Conservation (phyloP, 805 yeast species). For the Candida namnaoensis region DNA sequence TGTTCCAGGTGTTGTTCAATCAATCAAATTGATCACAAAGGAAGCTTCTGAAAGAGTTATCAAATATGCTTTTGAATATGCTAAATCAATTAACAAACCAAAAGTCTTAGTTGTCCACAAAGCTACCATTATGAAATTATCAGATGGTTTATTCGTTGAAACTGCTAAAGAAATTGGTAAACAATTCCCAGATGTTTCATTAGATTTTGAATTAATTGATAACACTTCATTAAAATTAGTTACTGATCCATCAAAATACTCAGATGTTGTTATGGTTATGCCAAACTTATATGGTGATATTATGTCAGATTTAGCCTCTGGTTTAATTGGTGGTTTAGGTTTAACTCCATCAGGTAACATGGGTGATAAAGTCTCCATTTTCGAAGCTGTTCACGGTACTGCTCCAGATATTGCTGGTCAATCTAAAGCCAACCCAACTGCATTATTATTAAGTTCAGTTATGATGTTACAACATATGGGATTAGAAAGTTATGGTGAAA, state of each 20-base stretch:
- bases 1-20: constrained; percentile 97
- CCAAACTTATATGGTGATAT: constrained; percentile 99
- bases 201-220: constrained; percentile 85
- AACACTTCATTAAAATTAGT: constrained; percentile 91
- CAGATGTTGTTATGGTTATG: constrained; percentile 88
- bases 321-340: constrained; percentile 98
- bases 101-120: constrained; percentile 94
- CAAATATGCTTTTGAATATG: constrained; percentile 95
- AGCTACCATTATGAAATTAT: constrained; percentile 96
- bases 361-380: constrained; percentile 96
- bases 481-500: constrained; percentile 70
- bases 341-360: constrained; percentile 98
- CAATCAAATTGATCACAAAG: constrained; percentile 93
- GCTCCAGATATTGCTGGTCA: constrained; percentile 99
- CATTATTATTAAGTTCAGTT: constrained; percentile 87
- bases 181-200: constrained; percentile 85
- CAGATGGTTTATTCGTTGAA: constrained; percentile 94
- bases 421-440: constrained; percentile 98
- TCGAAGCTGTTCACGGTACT: constrained; percentile 99
- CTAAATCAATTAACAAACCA: constrained; percentile 78
- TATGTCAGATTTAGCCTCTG: constrained; percentile 95
- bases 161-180: constrained; percentile 84
- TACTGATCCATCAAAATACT: constrained; percentile 77
- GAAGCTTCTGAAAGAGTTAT: constrained; percentile 95
- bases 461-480: constrained; percentile 99